Evolutionary conservation across 1,284 basidiomycete species (phyloP).

Genomic region (Porodaedalea pini): DNA sequence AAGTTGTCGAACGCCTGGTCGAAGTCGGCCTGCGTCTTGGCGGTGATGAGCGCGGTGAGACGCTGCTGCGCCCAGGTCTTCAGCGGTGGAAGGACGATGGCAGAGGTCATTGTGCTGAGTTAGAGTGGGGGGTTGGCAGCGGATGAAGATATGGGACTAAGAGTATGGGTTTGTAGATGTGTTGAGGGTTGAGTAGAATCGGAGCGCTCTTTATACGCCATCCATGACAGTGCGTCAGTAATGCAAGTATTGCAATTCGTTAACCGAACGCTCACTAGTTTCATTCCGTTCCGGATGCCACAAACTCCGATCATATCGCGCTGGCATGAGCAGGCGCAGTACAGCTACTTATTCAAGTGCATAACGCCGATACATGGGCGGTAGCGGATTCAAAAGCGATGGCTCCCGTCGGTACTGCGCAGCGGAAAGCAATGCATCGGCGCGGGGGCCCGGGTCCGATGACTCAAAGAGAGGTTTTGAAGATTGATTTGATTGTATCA

Average conservation of each 20-base stretch:
- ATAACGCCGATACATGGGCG: no score
- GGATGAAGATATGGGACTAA: not conserved
- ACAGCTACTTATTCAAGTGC: no score
- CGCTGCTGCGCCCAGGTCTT: slow-evolving; percentile 27
- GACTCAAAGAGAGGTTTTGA: no score
- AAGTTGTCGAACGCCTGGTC: slow-evolving; percentile 28
- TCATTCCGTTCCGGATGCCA: not conserved
- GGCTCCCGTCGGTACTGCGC: no score
- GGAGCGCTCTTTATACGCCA: not conserved
- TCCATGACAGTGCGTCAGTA: not conserved
- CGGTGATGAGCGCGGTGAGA: slow-evolving; percentile 26
- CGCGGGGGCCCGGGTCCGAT: no score
- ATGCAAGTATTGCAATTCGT: no score
- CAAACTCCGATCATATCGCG: no score
- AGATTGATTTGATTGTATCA: no score
- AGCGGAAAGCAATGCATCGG: no score
- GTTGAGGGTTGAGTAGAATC: not conserved
- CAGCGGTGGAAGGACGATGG: slow-evolving; percentile 21
- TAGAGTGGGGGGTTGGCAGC: not conserved
- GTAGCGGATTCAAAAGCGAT: no score
- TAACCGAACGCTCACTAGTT: not conserved
- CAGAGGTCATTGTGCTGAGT: slow-evolving; percentile 6
- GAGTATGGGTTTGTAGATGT: no score
- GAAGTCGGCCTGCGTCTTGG: slow-evolving; percentile 24
- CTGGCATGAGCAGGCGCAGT: no score